Base-by-base conservation (phyloP, 2,329 filamentous ascomycete species). In the Diaporthe nobilis region DNA sequence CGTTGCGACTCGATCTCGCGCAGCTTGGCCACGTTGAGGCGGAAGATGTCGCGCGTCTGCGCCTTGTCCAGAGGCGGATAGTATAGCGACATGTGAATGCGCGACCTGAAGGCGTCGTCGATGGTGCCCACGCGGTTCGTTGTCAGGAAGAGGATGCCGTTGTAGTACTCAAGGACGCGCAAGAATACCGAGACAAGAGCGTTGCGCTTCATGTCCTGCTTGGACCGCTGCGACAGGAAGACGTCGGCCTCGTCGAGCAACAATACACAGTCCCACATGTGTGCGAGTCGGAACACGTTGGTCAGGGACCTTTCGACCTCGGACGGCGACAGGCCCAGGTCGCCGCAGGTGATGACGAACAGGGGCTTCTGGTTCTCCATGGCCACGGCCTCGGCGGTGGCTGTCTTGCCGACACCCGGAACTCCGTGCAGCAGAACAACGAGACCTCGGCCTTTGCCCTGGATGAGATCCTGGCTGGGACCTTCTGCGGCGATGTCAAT, bases 191-290 rank as follows among this genome's bases (percentile, higher is more conserved):
- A 84, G 77, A n/a, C 83, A 71, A 76, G 78, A 75, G 68, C 83
- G 80, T 77, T 85, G 78, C 81, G 84, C 79, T 75, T 75, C 12
- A 81, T 60, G 51, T 83, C 78, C 10, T 74, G 71, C 6, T 65
- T 67, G 4, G 74, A 75, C 6, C 82, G 73, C 71, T 78, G 76
- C 12, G 79, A 77, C n/a, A 87, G 82, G 79, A 87, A 87, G n/a
- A 86, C 84, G 25, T 87, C 86, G 0, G 83, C 83, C 67, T 86
- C 84, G 9, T 85, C 85, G 2, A 86, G 77, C 2, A 86, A 79
- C 0, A 87, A 76, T 0, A 87, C 83, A 22, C 83, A 85, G 61
- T 85, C 82, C 86, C 85, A 87, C 4, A 72, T 77, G 7, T 76
- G 72, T 0, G 81, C 83, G 8, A 82, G 75, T 2, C 77, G 75